Evolutionary conservation across 2,329 filamentous ascomycete genomes (phyloP).

Genomic region (Penicillium griseofulvum): DNA sequence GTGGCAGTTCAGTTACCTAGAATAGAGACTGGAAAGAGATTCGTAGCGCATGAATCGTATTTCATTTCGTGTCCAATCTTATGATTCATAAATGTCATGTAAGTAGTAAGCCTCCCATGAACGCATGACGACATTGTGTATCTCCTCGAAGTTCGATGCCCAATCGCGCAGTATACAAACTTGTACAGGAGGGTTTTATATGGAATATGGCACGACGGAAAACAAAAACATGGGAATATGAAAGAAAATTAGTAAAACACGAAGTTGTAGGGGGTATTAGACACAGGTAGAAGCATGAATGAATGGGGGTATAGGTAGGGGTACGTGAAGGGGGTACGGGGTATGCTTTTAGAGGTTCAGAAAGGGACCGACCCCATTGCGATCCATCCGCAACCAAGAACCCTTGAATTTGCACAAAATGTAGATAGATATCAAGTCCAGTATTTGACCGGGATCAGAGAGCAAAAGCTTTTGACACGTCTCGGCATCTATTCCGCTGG

Average conservation of each 20-base stretch:
- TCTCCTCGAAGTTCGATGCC: not conserved
- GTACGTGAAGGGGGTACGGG: too few species aligned
- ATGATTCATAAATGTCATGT: not conserved
- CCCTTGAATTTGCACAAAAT: not conserved
- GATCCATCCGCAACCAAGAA: not conserved
- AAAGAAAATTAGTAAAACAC: not conserved
- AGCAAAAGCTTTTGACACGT: not conserved
- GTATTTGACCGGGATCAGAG: not conserved
- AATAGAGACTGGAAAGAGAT: not conserved
- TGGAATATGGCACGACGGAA: not conserved
- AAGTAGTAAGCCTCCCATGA: not conserved
- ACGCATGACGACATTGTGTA: not conserved
- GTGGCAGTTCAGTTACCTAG: not conserved
- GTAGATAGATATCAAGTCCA: not conserved
- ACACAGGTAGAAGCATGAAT: not conserved
- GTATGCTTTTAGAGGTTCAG: not conserved
- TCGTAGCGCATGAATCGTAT: not conserved
- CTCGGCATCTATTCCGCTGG: not conserved
- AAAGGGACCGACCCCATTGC: not conserved
- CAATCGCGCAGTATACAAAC: not conserved
- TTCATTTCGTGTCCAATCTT: not conserved
- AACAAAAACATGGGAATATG: not conserved
- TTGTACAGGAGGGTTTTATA: not conserved
- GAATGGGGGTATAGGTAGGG: not conserved
- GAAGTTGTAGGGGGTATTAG: not conserved